These are phyloP conservation scores for Teratosphaeria zuluensis DNA, from an alignment of 2,329 filamentous ascomycete species.

Conservation along the genomic window DNA sequence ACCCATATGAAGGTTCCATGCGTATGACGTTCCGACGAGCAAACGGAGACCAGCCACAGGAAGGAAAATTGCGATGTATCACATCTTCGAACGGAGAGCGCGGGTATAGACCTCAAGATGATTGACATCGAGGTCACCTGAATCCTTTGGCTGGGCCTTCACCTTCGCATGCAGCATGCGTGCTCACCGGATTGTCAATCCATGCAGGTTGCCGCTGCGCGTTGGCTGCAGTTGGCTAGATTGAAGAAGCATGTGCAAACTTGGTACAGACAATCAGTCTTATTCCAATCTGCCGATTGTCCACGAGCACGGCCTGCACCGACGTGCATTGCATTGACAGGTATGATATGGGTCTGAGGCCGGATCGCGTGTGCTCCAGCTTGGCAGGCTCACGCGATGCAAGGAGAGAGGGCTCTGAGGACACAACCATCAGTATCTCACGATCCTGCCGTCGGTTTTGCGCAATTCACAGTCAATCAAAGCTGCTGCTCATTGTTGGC, in stretches of 20 bases:
- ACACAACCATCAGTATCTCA: not conserved
- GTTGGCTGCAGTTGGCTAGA: not conserved
- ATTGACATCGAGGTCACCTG: not conserved
- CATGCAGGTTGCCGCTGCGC: not conserved
- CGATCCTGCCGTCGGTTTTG: not conserved
- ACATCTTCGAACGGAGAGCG: not conserved
- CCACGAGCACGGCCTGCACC: not conserved
- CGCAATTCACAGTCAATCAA: not conserved
- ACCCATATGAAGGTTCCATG: slow-evolving; percentile 1
- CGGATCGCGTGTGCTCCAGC: not conserved
- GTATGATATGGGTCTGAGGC: not conserved
- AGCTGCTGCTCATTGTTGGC: not conserved
- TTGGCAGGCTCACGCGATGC: not conserved
- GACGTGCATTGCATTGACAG: not conserved
- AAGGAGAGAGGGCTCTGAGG: not conserved
- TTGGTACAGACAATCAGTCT: not conserved
- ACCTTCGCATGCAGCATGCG: not conserved
- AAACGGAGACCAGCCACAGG: not conserved
- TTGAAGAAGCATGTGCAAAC: not conserved
- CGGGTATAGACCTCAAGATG: not conserved
- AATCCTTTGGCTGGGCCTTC: not conserved
- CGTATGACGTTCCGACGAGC: not conserved
- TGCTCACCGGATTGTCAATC: not conserved
- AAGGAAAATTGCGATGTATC: not conserved
- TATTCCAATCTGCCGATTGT: not conserved